Percentiles rank a stretch among this genome's conserved stretches.
These are phyloP conservation scores for Helotiales sp. DNA, from an alignment of 2,329 filamentous ascomycete genomes.

Conservation along the genomic window DNA sequence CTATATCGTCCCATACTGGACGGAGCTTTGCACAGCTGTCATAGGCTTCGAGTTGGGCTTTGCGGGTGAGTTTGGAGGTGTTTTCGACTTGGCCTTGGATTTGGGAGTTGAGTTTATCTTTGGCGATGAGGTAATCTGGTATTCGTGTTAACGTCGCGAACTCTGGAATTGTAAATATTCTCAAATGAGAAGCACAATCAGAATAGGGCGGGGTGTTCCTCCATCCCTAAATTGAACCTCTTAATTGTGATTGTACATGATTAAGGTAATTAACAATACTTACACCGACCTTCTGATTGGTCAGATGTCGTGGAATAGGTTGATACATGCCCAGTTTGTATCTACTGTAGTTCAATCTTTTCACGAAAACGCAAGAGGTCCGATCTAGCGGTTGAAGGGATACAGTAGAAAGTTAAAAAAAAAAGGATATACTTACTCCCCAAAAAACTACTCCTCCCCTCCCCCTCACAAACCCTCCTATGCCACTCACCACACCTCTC, in stretches of 20 bases:
- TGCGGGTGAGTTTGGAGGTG: slow-evolving; percentile 47
- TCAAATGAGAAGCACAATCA: too few species aligned
- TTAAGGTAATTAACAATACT: too few species aligned
- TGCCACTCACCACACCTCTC: slow-evolving; percentile 57
- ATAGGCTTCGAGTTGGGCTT: slow-evolving; percentile 57
- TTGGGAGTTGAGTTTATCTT: slow-evolving; percentile 51
- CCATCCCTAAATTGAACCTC: too few species aligned
- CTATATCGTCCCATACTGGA: slow-evolving; percentile 59
- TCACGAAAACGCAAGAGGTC: too few species aligned
- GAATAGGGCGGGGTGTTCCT: too few species aligned
- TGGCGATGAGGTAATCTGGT: slow-evolving; percentile 55
- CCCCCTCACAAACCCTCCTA: slow-evolving; percentile 53
- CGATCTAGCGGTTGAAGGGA: background rate
- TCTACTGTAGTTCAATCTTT: too few species aligned
- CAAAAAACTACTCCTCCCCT: slow-evolving; percentile 59
- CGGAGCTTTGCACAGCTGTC: slow-evolving; percentile 59
- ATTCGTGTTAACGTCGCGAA: background rate
- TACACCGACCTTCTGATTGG: too few species aligned
- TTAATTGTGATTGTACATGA: too few species aligned
- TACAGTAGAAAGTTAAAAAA: background rate
- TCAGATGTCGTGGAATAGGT: too few species aligned
- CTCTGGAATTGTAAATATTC: background rate
- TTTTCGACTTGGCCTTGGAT: slow-evolving; percentile 60
- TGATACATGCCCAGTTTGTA: too few species aligned
- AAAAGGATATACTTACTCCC: slow-evolving; percentile 33